phyloP scores from a whole-genome alignment of 306 rosid species.

The Clitoria ternatea region DNA sequence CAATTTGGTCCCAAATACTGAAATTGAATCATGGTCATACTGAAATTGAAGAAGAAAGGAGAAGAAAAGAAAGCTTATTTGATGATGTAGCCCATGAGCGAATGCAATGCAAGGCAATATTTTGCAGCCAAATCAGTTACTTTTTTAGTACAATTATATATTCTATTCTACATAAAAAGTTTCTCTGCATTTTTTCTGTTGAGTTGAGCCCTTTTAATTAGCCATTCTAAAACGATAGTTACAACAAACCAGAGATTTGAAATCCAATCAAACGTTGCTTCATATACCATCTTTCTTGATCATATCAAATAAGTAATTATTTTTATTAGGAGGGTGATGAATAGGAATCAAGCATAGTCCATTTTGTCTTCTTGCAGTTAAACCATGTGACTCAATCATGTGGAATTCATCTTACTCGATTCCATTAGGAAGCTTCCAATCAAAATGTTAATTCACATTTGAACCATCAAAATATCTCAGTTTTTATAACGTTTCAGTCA shows the following conservation, averaged over 20 bases:
- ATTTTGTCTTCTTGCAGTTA: neutral
- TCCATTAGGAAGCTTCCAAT: constrained; percentile 21
- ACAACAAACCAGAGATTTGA: neutral
- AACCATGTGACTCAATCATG: neutral
- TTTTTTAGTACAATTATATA: no score
- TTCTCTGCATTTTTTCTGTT: neutral
- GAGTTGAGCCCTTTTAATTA: neutral
- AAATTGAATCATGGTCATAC: no score
- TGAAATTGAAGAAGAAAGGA: no score
- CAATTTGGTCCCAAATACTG: no score
- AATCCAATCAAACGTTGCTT: neutral
- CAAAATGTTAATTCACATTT: constrained; percentile 13
- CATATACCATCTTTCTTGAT: neutral
- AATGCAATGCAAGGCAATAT: neutral
- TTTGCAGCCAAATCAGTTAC: neutral
- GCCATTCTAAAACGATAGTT: neutral
- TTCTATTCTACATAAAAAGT: no score
- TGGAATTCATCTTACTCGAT: constrained; percentile 11
- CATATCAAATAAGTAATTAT: no score
- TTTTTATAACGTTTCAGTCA: no score
- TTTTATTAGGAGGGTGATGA: neutral
- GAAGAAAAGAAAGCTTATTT: no score
- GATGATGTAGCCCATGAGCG: no score
- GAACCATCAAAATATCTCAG: no score
- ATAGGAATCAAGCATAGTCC: constrained; percentile 14